Evolutionary conservation across 768 basidiomycete species (phyloP).

Genomic region (Rhodosporidiobolus odoratus): DNA sequence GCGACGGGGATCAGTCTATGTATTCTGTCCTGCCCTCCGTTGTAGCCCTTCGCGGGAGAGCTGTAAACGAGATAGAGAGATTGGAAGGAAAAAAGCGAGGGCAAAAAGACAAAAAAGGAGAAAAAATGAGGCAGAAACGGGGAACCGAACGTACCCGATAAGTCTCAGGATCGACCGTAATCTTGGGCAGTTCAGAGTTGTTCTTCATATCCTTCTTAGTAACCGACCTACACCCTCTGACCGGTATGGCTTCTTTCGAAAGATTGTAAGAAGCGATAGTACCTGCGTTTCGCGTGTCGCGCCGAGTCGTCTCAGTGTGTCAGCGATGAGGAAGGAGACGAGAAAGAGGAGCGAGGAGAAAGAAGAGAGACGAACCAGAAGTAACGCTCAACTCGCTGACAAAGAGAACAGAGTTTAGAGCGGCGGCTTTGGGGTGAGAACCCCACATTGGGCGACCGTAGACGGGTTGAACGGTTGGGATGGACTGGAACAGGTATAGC

Average conservation of each 20-base stretch:
- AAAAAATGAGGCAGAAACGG: neutral
- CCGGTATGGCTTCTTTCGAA: constrained; percentile 66
- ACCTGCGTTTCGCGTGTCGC: constrained; percentile 46
- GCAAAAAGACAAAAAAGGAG: neutral
- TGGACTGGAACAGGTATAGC: constrained; percentile 56
- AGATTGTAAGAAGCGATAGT: constrained; percentile 63
- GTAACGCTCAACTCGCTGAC: constrained; percentile 69
- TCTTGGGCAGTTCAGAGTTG: constrained; percentile 73
- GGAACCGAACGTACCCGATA: constrained; percentile 65
- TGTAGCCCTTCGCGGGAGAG: neutral
- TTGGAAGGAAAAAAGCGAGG: neutral
- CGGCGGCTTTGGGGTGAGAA: constrained; percentile 65
- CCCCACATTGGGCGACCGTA: constrained; percentile 93
- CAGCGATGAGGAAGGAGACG: neutral
- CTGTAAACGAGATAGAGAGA: too few relatives aligned
- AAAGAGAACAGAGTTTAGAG: constrained; percentile 77
- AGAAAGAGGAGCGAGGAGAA: neutral
- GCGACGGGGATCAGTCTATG: neutral
- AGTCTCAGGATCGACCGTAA: constrained; percentile 85
- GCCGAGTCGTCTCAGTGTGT: neutral
- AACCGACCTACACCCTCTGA: constrained; percentile 67
- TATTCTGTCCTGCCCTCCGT: too few relatives aligned
- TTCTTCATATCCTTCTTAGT: constrained; percentile 89
- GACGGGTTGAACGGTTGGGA: constrained; percentile 89
- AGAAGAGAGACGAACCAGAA: constrained; percentile 44